phyloP scores from a whole-genome alignment of 148 eudicot species.

The Chenopodium formosanum region DNA sequence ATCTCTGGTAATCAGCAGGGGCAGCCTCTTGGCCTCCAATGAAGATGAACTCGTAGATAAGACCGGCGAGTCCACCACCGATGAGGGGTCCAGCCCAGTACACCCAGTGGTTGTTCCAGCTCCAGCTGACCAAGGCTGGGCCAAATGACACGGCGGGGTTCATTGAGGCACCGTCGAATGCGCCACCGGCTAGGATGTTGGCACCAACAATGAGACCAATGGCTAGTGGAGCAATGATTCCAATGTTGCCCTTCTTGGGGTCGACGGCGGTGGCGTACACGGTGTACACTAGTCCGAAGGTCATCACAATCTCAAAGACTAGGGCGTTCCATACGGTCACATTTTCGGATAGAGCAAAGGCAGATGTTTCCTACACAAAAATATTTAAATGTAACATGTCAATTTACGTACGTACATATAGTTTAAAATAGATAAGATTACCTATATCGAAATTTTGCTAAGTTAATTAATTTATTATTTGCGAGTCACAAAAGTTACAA shows the following conservation, averaged over 20 bases:
- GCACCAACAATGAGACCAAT: conserved; percentile 62
- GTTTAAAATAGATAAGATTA: neutral
- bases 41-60: conserved; percentile 48
- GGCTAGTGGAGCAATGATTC: conserved; percentile 54
- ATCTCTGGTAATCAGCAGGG: conserved; percentile 29
- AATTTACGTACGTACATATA: too few relatives aligned
- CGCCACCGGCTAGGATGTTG: conserved; percentile 57
- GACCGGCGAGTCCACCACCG: conserved; percentile 52
- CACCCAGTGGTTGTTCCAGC: conserved; percentile 54
- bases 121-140: conserved; percentile 57
- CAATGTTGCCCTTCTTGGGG: conserved; percentile 51
- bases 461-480: too few relatives aligned
- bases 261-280: conserved; percentile 66
- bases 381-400: neutral
- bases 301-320: conserved; percentile 57
- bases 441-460: too few relatives aligned
- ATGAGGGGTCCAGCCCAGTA: conserved; percentile 60
- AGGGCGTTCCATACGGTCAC: conserved; percentile 47
- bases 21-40: conserved; percentile 25
- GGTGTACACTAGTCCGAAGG: conserved; percentile 65
- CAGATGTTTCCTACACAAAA: conserved; percentile 40
- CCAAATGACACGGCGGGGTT: conserved; percentile 68
- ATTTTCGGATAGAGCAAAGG: conserved; percentile 35
- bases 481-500: too few relatives aligned
- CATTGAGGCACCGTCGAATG: conserved; percentile 62